Evolutionary conservation across 1,139 yeast genomes (phyloP), one percentile per base, ranked within the genome.

Genomic region (Meyerozyma athensensis): DNA sequence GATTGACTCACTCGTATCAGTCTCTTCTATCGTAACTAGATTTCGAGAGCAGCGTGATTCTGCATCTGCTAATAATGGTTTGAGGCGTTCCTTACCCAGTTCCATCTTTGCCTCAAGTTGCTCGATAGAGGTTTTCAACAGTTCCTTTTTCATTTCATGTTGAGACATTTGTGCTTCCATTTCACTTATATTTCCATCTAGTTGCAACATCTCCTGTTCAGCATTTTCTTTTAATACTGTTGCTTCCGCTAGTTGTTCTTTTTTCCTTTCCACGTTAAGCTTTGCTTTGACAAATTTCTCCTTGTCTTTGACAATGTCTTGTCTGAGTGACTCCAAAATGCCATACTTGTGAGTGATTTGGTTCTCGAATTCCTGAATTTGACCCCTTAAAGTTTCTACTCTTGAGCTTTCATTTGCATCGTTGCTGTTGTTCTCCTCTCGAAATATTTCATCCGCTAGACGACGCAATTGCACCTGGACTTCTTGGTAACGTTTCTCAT

Each of bases 1-100:
- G 21, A 71, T 67, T 2, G 66, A 53, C 20, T 64, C 63, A 9
- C 59, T 55, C 3, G 70, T 61, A 40, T 71, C 76, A 1, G 53
- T 42, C 3, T 54, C 58, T 3, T 44, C 39, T 7, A 70, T 56
- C 0, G 41, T 41, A 1, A 65, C 58, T 16, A 57, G 61, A 2
- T 55, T 59, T 23, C 72, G 45, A 1, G 43, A 36, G 44, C 74
- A 68, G 13, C 56, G 52, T 7, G 45, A 50, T 42, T 59, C 57
- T 1, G 74, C 76, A 24, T 48, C 49, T n/a, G 41, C 46, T 4
- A 48, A 43, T 4, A 56, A 43, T 18, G 55, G 58, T 2, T 36
- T 39, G 21, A 61, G 50, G 31, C 52, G 57, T 5, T 41, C 47
- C 9, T 43, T 36, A 5, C 58, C 59, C 32, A 44, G 42, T 21